Evolutionary conservation across 1,139 yeast species (phyloP).

Genomic region (Yamadazyma atlantica): DNA sequence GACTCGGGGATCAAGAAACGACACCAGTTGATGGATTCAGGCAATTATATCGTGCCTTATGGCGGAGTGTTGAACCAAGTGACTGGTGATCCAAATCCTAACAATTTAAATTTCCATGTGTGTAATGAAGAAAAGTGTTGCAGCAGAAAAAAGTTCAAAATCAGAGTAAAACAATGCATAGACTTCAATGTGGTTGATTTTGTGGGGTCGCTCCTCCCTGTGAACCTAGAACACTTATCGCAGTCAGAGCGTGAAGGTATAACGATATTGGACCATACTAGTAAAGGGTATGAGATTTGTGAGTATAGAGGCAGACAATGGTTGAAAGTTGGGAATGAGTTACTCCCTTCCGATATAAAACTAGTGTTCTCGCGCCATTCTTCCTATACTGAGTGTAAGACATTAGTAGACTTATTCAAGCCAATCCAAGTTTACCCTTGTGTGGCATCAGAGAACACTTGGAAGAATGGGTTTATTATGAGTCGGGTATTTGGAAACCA

Average conservation of each 20-base stretch:
- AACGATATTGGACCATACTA: conserved; percentile 18
- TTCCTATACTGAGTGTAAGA: conserved; percentile 45
- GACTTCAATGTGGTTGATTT: conserved; percentile 39
- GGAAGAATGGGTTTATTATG: conserved; percentile 47
- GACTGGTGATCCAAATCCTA: not conserved
- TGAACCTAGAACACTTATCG: conserved; percentile 18
- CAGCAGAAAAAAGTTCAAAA: conserved; percentile 14
- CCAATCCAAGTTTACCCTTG: conserved; percentile 51
- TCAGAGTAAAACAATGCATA: conserved; percentile 39
- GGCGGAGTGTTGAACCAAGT: conserved; percentile 2
- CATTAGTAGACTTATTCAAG: conserved; percentile 35
- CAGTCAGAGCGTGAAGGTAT: conserved; percentile 16
- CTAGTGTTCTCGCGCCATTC: conserved; percentile 57
- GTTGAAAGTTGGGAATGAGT: conserved; percentile 27
- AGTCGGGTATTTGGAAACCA: conserved; percentile 43
- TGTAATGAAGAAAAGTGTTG: conserved; percentile 1
- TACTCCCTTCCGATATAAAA: conserved; percentile 41
- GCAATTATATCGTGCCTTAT: conserved; percentile 3
- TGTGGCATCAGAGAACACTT: conserved; percentile 31
- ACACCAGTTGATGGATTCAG: not conserved
- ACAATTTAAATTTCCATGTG: conserved; percentile 2
- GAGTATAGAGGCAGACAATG: conserved; percentile 25
- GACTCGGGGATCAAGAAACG: not conserved
- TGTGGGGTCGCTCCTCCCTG: conserved; percentile 28
- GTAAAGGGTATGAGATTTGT: conserved; percentile 24